Conservation (phyloP, 2,329 filamentous ascomycete species). For the Calonectria leucothoes region DNA sequence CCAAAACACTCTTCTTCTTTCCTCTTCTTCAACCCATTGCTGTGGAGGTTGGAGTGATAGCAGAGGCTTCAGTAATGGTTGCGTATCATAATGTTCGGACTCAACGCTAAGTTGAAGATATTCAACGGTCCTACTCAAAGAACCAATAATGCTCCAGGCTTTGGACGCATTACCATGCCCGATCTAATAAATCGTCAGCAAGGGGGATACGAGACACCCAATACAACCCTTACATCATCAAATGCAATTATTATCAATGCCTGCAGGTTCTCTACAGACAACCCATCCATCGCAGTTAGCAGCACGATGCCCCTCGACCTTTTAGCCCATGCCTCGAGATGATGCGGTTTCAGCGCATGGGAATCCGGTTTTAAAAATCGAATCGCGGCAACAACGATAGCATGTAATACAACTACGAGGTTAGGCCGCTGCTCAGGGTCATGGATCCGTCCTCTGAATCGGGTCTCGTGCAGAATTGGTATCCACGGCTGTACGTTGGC, state of each 20-base stretch:
- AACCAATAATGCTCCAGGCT: slow-evolving; percentile 44
- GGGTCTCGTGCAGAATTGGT: slow-evolving; percentile 34
- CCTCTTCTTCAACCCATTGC: slow-evolving; percentile 19
- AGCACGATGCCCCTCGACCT: slow-evolving; percentile 33
- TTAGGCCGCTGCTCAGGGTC: slow-evolving; percentile 31
- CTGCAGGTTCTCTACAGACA: slow-evolving; percentile 38
- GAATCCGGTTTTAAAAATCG: slow-evolving; percentile 25
- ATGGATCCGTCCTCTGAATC: slow-evolving; percentile 32
- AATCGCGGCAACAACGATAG: slow-evolving; percentile 35
- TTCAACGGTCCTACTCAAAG: slow-evolving; percentile 43
- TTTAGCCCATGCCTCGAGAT: slow-evolving; percentile 25
- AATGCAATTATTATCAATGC: slow-evolving; percentile 37
- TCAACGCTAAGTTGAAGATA: slow-evolving; percentile 44
- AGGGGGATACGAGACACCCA: fast-evolving
- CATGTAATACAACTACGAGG: slow-evolving; percentile 27
- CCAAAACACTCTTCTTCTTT: slow-evolving; percentile 17
- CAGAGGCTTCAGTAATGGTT: slow-evolving; percentile 10
- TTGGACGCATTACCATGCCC: slow-evolving; percentile 33
- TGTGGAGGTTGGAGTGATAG: slow-evolving; percentile 1
- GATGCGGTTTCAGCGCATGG: background rate
- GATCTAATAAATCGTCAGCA: background rate
- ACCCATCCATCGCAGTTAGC: slow-evolving; percentile 34
- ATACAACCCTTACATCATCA: slow-evolving; percentile 27
- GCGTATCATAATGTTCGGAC: slow-evolving; percentile 29
- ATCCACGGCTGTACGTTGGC: slow-evolving; percentile 36